phyloP scores from a whole-genome alignment of 805 yeast species.

The Metschnikowia sp. region DNA sequence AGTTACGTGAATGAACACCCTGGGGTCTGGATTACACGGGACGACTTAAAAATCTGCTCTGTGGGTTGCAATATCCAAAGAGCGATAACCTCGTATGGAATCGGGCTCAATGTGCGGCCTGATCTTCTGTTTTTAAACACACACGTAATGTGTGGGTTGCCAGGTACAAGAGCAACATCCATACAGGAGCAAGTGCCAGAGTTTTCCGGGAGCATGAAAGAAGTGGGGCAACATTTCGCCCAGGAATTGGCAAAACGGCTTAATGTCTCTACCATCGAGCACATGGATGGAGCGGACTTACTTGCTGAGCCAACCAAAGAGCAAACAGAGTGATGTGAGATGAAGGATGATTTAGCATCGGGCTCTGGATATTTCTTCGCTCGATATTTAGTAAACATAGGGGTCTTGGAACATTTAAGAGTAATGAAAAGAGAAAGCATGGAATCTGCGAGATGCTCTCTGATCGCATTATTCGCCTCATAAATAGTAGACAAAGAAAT shows the following conservation, averaged over 20 bases:
- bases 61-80: slow-evolving; percentile 86
- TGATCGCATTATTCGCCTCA: no score
- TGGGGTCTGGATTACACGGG: slow-evolving; percentile 74
- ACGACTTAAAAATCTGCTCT: slow-evolving; percentile 70
- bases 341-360: no score
- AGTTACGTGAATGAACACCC: slow-evolving; percentile 64
- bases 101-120: slow-evolving; percentile 75
- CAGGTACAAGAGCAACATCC: slow-evolving; percentile 45
- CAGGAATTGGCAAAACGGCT: slow-evolving; percentile 35
- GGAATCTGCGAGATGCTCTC: no score
- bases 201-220: slow-evolving; percentile 20
- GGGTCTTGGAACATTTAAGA: no score
- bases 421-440: no score
- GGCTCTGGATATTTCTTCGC: no score
- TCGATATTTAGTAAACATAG: no score
- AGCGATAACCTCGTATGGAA: slow-evolving; percentile 84
- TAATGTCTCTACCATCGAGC: slow-evolving; percentile 33
- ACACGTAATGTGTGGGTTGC: slow-evolving; percentile 83
- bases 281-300: slow-evolving; percentile 31
- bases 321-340: no score
- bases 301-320: background rate
- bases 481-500: no score
- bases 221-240: slow-evolving; percentile 32
- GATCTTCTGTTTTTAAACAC: slow-evolving; percentile 68
- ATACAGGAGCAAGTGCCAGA: slow-evolving; percentile 18